Evolutionary conservation across 2,329 filamentous ascomycete genomes (phyloP), one percentile per base, ranked within the genome.

Genomic region (Fusarium verrucosum): DNA sequence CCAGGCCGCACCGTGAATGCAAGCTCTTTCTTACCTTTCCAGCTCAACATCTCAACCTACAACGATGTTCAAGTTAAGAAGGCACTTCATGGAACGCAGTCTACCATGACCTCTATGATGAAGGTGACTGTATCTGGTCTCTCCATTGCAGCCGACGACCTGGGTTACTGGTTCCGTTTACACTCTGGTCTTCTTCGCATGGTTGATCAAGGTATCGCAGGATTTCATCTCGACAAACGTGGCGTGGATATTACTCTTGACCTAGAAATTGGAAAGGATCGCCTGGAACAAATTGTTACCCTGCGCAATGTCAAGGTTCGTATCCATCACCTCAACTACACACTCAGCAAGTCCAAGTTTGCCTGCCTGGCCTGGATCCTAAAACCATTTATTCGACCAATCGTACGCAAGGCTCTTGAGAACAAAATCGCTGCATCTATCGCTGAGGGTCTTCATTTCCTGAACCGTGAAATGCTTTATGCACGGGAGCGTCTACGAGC

Each of bases 41-140:
- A 88, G 52, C 82, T 97, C 50, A 89, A 91, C 40, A 80, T 97
- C 5, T 89, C 93, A 64, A 94, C 92, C 0, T 89, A 90, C 76
- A 97, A 96, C 71, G 91, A 96, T 68, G 79, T 97, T 30, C 92
- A 96, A 66, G 87, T 97, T 36, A 86, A 89, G 65, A 96, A 96
- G 75, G 89, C 88, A 17, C 88, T 85, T 8, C 70, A 74, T 23
- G 70, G 74, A n/a, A 94, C 90, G 1, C 83, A 85, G 4, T 87
- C 90, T 1, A 78, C 78, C 8, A 81, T 89, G 52, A 89, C 87
- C 22, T 93, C 91, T 0, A 81, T 91, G 3, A 84, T 95, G 65
- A 91, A 90, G 2, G 83, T 96, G 72, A 92, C 91, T 63, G 79
- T 97, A 35, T 89, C 92, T 64, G 94, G 94, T 0, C 79, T 98